A percentile compares a stretch with the other conserved stretches of the same genome.
Conservation (phyloP, 805 yeast genomes). For the Yamadazyma laniorum region DNA sequence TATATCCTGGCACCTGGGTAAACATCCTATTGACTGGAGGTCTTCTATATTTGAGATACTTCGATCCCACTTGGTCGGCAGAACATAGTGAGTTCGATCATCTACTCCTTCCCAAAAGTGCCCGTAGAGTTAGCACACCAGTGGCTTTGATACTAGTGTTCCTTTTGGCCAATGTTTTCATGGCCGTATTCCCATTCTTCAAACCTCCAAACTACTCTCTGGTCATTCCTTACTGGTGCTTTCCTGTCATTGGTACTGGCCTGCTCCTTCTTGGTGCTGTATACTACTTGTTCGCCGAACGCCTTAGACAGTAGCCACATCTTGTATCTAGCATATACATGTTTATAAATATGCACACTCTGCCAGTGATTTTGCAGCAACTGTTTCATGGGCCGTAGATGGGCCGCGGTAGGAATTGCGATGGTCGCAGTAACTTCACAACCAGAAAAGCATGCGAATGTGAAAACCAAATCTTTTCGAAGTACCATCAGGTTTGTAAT, state of each 20-base stretch:
- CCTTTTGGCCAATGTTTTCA: constrained; percentile 45
- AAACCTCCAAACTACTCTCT: constrained; percentile 38
- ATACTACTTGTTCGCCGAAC: constrained; percentile 13
- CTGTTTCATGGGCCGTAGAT: no score
- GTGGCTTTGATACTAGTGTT: constrained; percentile 35
- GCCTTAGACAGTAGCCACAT: neutral
- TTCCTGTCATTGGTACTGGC: constrained; percentile 52
- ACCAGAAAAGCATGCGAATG: no score
- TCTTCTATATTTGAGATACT: constrained; percentile 48
- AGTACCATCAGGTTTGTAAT: no score
- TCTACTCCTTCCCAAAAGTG: constrained; percentile 6
- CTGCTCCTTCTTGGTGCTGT: constrained; percentile 44
- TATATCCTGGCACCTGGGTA: constrained; percentile 64
- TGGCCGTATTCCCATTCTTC: constrained; percentile 55
- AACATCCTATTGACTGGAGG: constrained; percentile 53
- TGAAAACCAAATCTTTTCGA: no score
- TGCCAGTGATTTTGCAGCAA: no score
- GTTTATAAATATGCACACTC: no score
- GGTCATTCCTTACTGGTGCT: constrained; percentile 54
- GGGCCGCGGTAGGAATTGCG: no score
- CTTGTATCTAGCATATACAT: no score
- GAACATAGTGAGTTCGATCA: constrained; percentile 30
- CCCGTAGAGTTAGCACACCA: constrained; percentile 22
- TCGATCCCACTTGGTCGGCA: constrained; percentile 22
- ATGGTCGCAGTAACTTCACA: no score